Percentiles rank a stretch among this genome's conserved stretches.
Evolutionary conservation across 176 grass and related monocot genomes (phyloP).

Genomic region (Leersia perrieri): DNA sequence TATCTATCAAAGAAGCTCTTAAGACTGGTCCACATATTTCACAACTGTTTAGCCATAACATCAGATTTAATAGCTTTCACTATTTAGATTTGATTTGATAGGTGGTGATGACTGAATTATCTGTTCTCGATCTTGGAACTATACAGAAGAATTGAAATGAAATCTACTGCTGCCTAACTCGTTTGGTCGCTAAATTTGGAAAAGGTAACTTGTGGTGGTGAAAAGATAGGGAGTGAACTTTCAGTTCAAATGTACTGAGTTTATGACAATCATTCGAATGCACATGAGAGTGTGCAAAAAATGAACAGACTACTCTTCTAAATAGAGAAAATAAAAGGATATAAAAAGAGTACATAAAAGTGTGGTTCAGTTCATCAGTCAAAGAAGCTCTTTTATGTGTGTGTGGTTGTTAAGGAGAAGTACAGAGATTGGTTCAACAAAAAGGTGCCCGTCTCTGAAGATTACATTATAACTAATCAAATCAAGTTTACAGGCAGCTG

Average conservation of each 20-base stretch:
- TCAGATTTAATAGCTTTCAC: not conserved
- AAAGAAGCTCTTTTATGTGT: not conserved
- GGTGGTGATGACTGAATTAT: not conserved
- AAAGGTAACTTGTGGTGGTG: not conserved
- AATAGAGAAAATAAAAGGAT: not conserved
- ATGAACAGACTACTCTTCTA: not conserved
- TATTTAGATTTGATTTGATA: not conserved
- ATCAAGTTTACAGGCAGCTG: constrained; percentile 27
- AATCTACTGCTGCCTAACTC: not conserved
- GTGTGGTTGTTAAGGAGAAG: constrained; percentile 4
- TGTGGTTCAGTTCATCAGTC: not conserved
- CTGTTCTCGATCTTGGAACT: not conserved
- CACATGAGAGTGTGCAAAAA: not conserved
- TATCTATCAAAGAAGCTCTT: not conserved
- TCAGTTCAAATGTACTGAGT: not conserved
- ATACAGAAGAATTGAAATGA: not conserved
- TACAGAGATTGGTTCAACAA: not conserved
- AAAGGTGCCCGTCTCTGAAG: not conserved
- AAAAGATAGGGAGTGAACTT: not conserved
- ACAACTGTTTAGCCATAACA: not conserved
- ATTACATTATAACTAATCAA: not conserved
- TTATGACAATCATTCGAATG: no score
- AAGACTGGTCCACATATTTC: not conserved
- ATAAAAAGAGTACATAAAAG: not conserved
- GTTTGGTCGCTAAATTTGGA: not conserved